Evolutionary conservation across 108 stramenopile genomes (phyloP).

Genomic region (Nitzschia sp.): DNA sequence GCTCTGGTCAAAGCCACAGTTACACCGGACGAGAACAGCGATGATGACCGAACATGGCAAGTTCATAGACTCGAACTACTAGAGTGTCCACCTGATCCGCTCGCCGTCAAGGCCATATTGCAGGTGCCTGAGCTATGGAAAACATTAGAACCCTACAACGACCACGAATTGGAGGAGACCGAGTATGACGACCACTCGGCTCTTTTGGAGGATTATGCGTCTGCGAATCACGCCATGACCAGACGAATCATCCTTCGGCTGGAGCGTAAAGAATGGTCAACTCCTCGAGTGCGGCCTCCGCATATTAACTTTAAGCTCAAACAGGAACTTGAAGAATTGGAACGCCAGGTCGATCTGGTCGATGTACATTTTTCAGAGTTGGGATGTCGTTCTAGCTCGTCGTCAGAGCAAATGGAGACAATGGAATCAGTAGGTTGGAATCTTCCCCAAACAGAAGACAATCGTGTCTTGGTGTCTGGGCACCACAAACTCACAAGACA

Average conservation of each 20-base stretch:
- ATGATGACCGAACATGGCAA: constrained; percentile 6
- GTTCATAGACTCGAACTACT: not conserved
- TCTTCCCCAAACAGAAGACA: constrained; percentile 6
- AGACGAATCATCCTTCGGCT: not conserved
- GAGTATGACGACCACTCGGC: not conserved
- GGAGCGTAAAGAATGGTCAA: not conserved
- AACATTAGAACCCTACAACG: constrained; percentile 8
- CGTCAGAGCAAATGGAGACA: not conserved
- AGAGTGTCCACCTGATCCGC: constrained; percentile 4
- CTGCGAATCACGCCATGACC: not conserved
- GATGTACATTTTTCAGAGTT: not conserved
- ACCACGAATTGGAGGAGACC: not conserved
- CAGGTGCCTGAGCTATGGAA: constrained; percentile 4
- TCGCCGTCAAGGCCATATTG: constrained; percentile 1
- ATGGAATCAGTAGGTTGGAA: constrained; percentile 3
- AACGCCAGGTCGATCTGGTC: constrained; percentile 4
- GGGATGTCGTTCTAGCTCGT: not conserved
- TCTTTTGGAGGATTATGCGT: not conserved
- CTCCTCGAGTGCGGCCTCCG: constrained; percentile 21
- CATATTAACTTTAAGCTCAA: constrained; percentile 9
- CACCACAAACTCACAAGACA: constrained; percentile 41
- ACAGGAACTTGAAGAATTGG: constrained; percentile 18
- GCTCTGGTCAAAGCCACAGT: constrained; percentile 6
- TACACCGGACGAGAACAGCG: not conserved
- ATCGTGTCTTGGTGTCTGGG: constrained; percentile 19